Evolutionary conservation across 2,329 filamentous ascomycete species (phyloP), one percentile per base, ranked within the genome.

Genomic region (Nemania serpens): DNA sequence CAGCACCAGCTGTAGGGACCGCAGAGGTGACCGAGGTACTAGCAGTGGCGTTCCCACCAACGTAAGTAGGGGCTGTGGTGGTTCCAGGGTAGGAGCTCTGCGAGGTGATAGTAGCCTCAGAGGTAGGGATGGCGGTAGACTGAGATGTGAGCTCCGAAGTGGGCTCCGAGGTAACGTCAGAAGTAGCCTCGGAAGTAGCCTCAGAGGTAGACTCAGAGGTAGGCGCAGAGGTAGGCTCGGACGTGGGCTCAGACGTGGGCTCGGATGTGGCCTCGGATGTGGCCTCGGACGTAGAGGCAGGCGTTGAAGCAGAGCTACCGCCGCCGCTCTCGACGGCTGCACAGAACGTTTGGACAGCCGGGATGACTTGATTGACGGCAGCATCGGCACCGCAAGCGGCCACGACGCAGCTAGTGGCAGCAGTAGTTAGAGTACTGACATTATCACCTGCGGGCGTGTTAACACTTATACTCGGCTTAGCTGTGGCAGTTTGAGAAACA

Each of bases 311-410:
- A 4, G 57, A 33, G 13, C 48, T 55, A 9, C 10, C 36, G 17
- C 52, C 48, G 12, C 58, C 67, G 41, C 58, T 59, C 45, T 60
- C 53, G 46, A 68, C 66, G 10, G 66, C 64, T 5, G 49, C 20
- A 54, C 69, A 71, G 63, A 71, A 69, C 11, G 34, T 15, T 46
- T 63, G 46, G 17, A 70, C 60, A 25, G 68, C 68, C 10, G 68
- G 69, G 37, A 71, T 57, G 33, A 71, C 66, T 29, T 66, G n/a
- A 55, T 63, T 61, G 5, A 61, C 20, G 20, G 68, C 68, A n/a
- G 42, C 43, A 0, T 61, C 54, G 25, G 62, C 56, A 53, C 66
- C 69, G 33, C 69, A 71, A 22, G 56, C 46, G 6, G 47, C 22
- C 34, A 70, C 22, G 47, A 71, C 67, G 37, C 69, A 70, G 52